Percentiles rank a stretch among this genome's conserved stretches.
Evolutionary conservation across 371 early-diverging fungal genomes (phyloP).

Genomic region (Polyrhizophydium stewartii): DNA sequence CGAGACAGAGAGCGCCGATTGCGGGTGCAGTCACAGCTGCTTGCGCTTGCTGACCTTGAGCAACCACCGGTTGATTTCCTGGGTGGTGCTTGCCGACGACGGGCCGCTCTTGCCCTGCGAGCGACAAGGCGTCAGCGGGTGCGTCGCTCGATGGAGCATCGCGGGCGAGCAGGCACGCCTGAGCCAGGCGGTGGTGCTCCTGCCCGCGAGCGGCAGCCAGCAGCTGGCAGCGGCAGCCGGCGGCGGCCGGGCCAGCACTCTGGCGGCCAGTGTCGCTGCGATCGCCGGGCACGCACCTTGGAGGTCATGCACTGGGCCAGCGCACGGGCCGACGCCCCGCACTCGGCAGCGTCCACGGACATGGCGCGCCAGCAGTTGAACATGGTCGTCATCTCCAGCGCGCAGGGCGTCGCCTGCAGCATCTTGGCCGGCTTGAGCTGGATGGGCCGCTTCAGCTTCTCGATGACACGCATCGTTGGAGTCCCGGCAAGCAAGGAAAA

Average conservation of each 20-base stretch:
- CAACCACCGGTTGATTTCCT: slow-evolving; percentile 31
- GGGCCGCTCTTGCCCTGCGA: slow-evolving; percentile 3
- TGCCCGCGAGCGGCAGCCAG: not conserved
- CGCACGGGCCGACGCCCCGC: slow-evolving; percentile 37
- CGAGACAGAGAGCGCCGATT: not conserved
- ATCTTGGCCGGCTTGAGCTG: slow-evolving; percentile 32
- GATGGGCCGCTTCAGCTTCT: slow-evolving; percentile 26
- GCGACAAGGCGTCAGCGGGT: too few relatives aligned
- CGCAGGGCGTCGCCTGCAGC: slow-evolving; percentile 41
- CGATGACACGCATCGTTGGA: slow-evolving; percentile 12
- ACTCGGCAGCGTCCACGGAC: slow-evolving; percentile 43
- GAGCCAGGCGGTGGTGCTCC: not conserved
- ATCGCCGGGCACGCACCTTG: slow-evolving; percentile 4
- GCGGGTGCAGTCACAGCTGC: slow-evolving; percentile 19
- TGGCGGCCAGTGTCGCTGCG: too few relatives aligned
- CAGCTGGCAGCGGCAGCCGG: too few relatives aligned
- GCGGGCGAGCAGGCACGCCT: too few relatives aligned
- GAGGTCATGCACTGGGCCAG: slow-evolving; percentile 46
- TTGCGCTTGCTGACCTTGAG: slow-evolving; percentile 21
- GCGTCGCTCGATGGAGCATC: too few relatives aligned
- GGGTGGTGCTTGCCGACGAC: slow-evolving; percentile 11
- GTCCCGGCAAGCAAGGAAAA: too few relatives aligned
- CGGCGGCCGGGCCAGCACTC: not conserved
- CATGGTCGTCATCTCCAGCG: slow-evolving; percentile 46
- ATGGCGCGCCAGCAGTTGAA: slow-evolving; percentile 58